Evolutionary conservation across 371 early-diverging fungal genomes (phyloP), one percentile per base, ranked within the genome.

Genomic region (Mortierella sp.): DNA sequence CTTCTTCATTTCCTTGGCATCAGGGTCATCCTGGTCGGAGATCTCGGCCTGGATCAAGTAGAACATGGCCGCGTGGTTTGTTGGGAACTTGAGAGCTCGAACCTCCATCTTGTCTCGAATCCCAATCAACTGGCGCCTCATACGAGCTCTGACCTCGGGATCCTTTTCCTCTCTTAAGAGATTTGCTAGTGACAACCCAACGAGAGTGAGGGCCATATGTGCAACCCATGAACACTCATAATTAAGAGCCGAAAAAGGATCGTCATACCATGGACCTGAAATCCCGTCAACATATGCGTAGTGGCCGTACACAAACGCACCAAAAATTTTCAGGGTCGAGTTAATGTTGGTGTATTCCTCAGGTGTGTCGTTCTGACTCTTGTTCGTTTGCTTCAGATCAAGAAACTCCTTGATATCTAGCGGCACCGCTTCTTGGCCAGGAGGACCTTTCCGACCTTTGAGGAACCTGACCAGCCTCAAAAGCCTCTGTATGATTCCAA

Each of bases 211-310:
- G 43, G 70, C 60, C 14, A 67, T 18, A 37, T 73, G 73, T 11
- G 70, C 43, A 11, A 79, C 62, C 80, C 80, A 79, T 1, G 73
- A 66, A 0, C 80, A 70, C n/a, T 79, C 80, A 70, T 73, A 73
- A 55, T 79, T 79, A 69, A 79, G 62, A 48, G 73, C 60, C 4
- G 80, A 79, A 26, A 66, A 66, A 0, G 80, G 61, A 37, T 79
- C 80, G 23, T 73, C 74, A 15, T 72, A 66, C 80, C 80, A 79
- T 0, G 37, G 15, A 16, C 58, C 55, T 0, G 74, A 69, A 30
- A 67, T 60, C 29, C 69, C 68, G 12, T 66, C 67, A 18, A 79
- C 43, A 30, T 46, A 73, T 1, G 51, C 64, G 45, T 73, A 73
- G n/a, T 79, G 74, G 0, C 73, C 73, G 51, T 66, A 79, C 4